These are phyloP conservation scores for Kwoniella pini DNA, from an alignment of 768 basidiomycete genomes.

Conservation along the genomic window DNA sequence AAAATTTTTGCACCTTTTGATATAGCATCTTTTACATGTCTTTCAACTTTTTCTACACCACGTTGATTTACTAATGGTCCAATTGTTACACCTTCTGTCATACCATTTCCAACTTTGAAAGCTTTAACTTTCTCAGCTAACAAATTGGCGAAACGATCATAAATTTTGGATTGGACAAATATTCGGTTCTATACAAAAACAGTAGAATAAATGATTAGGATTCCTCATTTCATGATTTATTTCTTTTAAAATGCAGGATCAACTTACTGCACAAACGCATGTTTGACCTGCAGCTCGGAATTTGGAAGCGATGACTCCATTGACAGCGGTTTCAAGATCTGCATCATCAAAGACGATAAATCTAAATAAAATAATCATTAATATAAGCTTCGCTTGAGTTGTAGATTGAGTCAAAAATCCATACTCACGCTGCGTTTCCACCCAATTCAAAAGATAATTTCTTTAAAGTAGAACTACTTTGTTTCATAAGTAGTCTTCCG, in stretches of 20 bases:
- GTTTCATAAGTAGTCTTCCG: conserved; percentile 70
- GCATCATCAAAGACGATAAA: conserved; percentile 88
- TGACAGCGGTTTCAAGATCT: conserved; percentile 79
- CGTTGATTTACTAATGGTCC: conserved; percentile 18
- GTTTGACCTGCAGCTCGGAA: conserved; percentile 51
- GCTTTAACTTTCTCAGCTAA: conserved; percentile 61
- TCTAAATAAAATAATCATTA: conserved; percentile 54
- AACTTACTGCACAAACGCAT: conserved; percentile 22
- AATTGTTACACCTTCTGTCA: conserved; percentile 11
- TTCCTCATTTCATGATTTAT: too few species aligned
- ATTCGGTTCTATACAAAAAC: conserved; percentile 67
- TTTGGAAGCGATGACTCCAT: conserved; percentile 93
- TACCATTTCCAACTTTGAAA: conserved; percentile 20
- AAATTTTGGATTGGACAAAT: conserved; percentile 82
- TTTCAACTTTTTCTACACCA: conserved; percentile 13
- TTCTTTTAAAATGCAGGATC: too few species aligned
- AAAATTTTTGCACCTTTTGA: conserved; percentile 12
- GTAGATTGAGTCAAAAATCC: conserved; percentile 49
- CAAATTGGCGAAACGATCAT: conserved; percentile 68
- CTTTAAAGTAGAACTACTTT: conserved; percentile 67
- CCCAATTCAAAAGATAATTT: conserved; percentile 88
- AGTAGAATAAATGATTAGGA: too few species aligned
- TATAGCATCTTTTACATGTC: conserved; percentile 19
- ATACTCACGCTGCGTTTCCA: conserved; percentile 64
- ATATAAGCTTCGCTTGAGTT: background rate